Evolutionary conservation across 225 moss, liverwort and hornwort species (phyloP).

Genomic region (Pleurozium schreberi): DNA sequence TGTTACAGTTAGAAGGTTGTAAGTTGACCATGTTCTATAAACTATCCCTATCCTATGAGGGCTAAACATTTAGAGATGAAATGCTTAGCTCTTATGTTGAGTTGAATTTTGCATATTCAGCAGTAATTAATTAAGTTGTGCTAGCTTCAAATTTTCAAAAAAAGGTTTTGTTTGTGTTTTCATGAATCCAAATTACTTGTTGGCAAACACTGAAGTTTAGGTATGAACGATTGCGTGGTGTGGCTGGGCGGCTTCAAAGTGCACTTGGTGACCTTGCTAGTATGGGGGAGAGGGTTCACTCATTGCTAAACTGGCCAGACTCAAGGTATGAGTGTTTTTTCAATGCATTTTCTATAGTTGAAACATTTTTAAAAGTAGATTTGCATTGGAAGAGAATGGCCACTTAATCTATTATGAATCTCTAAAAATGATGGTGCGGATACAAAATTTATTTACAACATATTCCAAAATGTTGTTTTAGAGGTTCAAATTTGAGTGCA

Average conservation of each 20-base stretch:
- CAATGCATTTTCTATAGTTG: too few relatives aligned
- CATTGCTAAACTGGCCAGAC: not conserved
- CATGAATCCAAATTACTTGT: not conserved
- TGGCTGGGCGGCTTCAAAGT: not conserved
- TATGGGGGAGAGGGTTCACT: not conserved
- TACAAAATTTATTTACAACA: not conserved
- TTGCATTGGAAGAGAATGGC: not conserved
- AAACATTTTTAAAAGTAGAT: not conserved
- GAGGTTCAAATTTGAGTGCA: not conserved
- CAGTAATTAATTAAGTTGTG: not conserved
- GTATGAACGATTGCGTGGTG: not conserved
- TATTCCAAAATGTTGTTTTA: not conserved
- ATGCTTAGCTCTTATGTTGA: not conserved
- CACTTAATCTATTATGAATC: not conserved
- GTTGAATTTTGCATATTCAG: too few relatives aligned
- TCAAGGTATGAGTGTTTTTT: not conserved
- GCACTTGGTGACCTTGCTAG: not conserved
- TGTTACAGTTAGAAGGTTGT: not conserved
- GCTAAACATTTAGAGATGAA: not conserved
- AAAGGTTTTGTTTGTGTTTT: not conserved
- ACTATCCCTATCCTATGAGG: not conserved
- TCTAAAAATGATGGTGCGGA: not conserved
- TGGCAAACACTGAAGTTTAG: not conserved
- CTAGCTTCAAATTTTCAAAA: not conserved
- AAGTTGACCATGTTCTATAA: not conserved